Base-by-base conservation (phyloP, 2,329 filamentous ascomycete species). In the Aspergillus tanneri region DNA sequence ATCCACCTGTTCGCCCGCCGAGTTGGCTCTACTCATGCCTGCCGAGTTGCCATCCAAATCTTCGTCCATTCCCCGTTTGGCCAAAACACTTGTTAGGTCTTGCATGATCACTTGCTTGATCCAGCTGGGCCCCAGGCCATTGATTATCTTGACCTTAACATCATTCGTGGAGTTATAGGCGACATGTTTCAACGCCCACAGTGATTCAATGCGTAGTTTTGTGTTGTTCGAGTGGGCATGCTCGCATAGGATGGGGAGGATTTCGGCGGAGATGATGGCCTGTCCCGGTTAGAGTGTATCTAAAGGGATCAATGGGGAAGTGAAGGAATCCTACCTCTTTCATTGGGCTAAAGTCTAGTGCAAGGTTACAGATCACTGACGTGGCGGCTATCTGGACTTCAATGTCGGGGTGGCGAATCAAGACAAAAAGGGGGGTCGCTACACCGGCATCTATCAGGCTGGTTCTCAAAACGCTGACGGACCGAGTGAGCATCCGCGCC, bases 161-260 rank as follows among this genome's bases (percentile, higher is more conserved):
- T 86, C 80, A 36, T 86, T 83, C 14, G 80, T 79, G 5, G 87
- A 82, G 18, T 83, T 84, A 54, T 87, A 80, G 2, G 95, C 86
- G 41, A 96, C 79, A 69, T 97, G 90, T 65, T 97, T 97, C 49
- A 99, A 74, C 5, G 90, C 90, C 92, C 93, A 99, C 2, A 99
- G 72, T 18, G 91, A 90, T 60, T 93, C 90, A 21, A 95, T 77
- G 19, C 90, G 83, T 44, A 97, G 76, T 38, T 85, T 82, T n/a
- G 87, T 81, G 61, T 92, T 88, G 38, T 81, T 78, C 0, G 88
- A 93, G 66, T 88, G 88, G 1, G 91, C 90, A 65, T 96, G 88
- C 57, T 88, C 82, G 62, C 90, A 95, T 1, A 97, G 75, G 0
- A 87, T 81, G 52, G 83, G 83, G 56, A 96, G 78, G 1, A 93